phyloP scores from a whole-genome alignment of 2,329 filamentous ascomycete genomes.

The Phoma sp. region DNA sequence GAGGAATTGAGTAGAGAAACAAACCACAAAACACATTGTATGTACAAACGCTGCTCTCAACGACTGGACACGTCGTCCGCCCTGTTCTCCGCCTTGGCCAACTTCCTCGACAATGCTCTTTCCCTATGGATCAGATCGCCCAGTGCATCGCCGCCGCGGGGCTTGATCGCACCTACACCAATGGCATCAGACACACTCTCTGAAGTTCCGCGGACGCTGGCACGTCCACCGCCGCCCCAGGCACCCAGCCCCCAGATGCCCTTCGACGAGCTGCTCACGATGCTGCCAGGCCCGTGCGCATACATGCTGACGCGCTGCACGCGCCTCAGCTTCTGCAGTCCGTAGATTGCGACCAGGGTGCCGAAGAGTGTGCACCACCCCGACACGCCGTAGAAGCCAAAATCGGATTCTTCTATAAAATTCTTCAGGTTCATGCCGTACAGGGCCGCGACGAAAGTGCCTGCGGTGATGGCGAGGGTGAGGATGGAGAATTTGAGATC shows the following conservation, averaged over 20 bases:
- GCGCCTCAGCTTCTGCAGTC: constrained; percentile 80
- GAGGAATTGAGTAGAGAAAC: constrained; percentile 33
- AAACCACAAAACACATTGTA: constrained; percentile 9
- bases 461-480: constrained; percentile 91
- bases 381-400: constrained; percentile 82
- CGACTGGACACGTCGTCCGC: constrained; percentile 26
- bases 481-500: constrained; percentile 96
- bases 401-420: constrained; percentile 92
- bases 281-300: constrained; percentile 51
- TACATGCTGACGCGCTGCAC: constrained; percentile 91
- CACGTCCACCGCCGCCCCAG: constrained; percentile 32
- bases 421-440: constrained; percentile 99
- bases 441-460: constrained; percentile 95
- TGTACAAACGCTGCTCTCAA: constrained; percentile 3
- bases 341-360: constrained; percentile 80
- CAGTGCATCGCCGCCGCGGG: constrained; percentile 24
- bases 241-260: constrained; percentile 37
- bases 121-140: constrained; percentile 39
- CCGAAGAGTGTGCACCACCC: constrained; percentile 74
- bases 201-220: constrained; percentile 15
- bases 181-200: constrained; percentile 22
- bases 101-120: constrained; percentile 31
- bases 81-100: constrained; percentile 37
- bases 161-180: constrained; percentile 27
- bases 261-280: constrained; percentile 22